A percentile compares a stretch with the other conserved stretches of the same genome.
These are phyloP conservation scores for Cladosporium sp. DNA, from an alignment of 2,329 filamentous ascomycete species.

Conservation along the genomic window DNA sequence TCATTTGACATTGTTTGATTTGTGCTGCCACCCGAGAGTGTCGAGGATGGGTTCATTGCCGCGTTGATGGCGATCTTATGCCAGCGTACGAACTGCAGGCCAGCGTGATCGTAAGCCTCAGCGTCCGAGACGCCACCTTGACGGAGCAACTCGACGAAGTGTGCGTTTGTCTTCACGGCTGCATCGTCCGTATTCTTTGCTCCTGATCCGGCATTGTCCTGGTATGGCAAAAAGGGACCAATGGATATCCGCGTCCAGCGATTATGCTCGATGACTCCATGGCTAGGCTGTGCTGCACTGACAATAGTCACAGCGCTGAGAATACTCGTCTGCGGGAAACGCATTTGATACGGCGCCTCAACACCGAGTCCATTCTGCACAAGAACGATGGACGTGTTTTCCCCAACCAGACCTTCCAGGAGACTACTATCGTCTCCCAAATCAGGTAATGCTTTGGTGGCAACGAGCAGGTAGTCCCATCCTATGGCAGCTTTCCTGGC, in stretches of 20 bases:
- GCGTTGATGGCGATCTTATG: slow-evolving; percentile 75
- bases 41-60: slow-evolving; percentile 67
- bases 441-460: slow-evolving; percentile 66
- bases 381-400: slow-evolving; percentile 56
- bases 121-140: slow-evolving; percentile 63
- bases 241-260: slow-evolving; percentile 69
- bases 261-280: slow-evolving; percentile 63
- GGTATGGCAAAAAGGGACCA: slow-evolving; percentile 57
- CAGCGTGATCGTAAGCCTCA: slow-evolving; percentile 58
- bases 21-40: slow-evolving; percentile 59
- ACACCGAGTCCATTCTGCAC: slow-evolving; percentile 70
- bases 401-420: slow-evolving; percentile 55
- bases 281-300: slow-evolving; percentile 60
- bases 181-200: slow-evolving; percentile 22
- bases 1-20: slow-evolving; percentile 64
- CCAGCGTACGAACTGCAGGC: slow-evolving; percentile 67
- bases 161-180: slow-evolving; percentile 38
- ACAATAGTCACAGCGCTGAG: slow-evolving; percentile 66
- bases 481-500: slow-evolving; percentile 42
- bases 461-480: slow-evolving; percentile 66
- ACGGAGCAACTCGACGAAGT: slow-evolving; percentile 52
- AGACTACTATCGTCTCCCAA: slow-evolving; percentile 57
- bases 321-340: slow-evolving; percentile 58
- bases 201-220: slow-evolving; percentile 32
- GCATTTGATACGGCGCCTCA: slow-evolving; percentile 58